A percentile compares a stretch with the other conserved stretches of the same genome.
Evolutionary conservation across 1,284 basidiomycete species (phyloP).

Genomic region (Puccinia hordei): DNA sequence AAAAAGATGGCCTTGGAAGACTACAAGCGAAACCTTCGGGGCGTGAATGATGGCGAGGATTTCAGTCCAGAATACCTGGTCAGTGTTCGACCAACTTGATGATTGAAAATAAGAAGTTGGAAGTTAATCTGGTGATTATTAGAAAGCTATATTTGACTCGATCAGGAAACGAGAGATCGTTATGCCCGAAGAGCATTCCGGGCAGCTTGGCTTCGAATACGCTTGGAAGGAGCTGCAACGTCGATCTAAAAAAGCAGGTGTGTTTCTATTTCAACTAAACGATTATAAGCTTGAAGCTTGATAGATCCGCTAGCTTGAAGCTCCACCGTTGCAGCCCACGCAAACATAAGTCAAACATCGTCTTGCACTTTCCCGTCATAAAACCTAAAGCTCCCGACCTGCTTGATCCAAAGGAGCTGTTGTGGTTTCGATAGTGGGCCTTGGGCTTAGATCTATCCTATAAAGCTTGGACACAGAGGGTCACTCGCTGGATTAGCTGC

Average conservation of each 20-base stretch:
- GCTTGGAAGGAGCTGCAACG: constrained; percentile 95
- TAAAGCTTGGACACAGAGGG: neutral
- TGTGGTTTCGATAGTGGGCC: too few species aligned
- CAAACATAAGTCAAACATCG: neutral
- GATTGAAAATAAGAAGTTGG: neutral
- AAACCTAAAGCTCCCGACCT: too few species aligned
- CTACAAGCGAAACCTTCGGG: constrained; percentile 86
- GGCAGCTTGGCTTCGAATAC: constrained; percentile 96
- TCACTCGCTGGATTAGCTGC: neutral
- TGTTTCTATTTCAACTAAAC: constrained; percentile 53
- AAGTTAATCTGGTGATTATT: constrained; percentile 49
- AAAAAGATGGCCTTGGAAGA: constrained; percentile 97
- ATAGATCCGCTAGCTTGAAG: neutral
- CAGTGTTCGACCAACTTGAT: constrained; percentile 54
- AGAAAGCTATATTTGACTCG: constrained; percentile 88
- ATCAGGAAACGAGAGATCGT: constrained; percentile 93
- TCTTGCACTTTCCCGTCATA: neutral
- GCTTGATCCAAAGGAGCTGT: neutral
- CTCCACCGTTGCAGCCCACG: neutral
- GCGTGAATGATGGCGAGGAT: constrained; percentile 83
- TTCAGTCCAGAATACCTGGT: constrained; percentile 86
- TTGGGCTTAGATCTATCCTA: neutral
- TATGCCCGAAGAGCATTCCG: constrained; percentile 96
- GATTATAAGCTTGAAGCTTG: neutral
- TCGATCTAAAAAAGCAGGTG: constrained; percentile 77